Conservation (phyloP, 2,329 filamentous ascomycete genomes). For the Ilyonectria destructans region DNA sequence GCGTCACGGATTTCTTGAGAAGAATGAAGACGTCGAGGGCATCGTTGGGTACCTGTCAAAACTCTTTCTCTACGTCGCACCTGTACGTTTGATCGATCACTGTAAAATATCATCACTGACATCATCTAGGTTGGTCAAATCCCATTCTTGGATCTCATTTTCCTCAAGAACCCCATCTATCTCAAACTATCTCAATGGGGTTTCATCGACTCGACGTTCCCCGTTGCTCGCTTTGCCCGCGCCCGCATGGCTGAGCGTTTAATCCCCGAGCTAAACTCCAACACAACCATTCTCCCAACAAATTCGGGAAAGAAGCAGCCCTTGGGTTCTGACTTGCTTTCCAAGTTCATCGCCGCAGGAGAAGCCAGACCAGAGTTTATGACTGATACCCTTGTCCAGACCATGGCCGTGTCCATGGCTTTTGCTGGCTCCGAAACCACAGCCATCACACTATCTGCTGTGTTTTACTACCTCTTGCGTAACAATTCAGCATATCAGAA, state of each 20-base stretch:
- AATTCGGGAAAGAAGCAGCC: slow-evolving; percentile 54
- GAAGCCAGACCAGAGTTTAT: slow-evolving; percentile 80
- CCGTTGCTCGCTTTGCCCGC: slow-evolving; percentile 81
- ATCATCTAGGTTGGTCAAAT: slow-evolving; percentile 78
- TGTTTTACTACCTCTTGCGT: slow-evolving; percentile 83
- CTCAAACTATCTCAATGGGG: slow-evolving; percentile 79
- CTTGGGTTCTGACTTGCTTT: slow-evolving; percentile 74
- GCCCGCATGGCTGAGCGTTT: slow-evolving; percentile 78
- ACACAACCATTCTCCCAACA: slow-evolving; percentile 52
- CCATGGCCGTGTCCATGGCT: slow-evolving; percentile 81
- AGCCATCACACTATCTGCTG: slow-evolving; percentile 79
- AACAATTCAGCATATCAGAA: slow-evolving; percentile 70
- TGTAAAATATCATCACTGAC: background rate
- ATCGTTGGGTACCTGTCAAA: slow-evolving; percentile 77
- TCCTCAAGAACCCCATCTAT: slow-evolving; percentile 83
- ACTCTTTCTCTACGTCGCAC: slow-evolving; percentile 81
- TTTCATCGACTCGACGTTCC: slow-evolving; percentile 78
- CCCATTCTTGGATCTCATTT: slow-evolving; percentile 77
- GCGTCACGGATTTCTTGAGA: slow-evolving; percentile 82
- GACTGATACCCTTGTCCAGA: slow-evolving; percentile 78
- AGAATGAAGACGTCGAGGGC: slow-evolving; percentile 82
- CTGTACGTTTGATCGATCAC: slow-evolving; percentile 58
- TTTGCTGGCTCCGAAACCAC: slow-evolving; percentile 87
- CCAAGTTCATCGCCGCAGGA: slow-evolving; percentile 80
- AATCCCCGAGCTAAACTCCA: slow-evolving; percentile 57